A percentile compares a stretch with the other conserved stretches of the same genome.
These are phyloP conservation scores for Citrus cavaleriei DNA, from an alignment of 345 rosid genomes.

Conservation along the genomic window DNA sequence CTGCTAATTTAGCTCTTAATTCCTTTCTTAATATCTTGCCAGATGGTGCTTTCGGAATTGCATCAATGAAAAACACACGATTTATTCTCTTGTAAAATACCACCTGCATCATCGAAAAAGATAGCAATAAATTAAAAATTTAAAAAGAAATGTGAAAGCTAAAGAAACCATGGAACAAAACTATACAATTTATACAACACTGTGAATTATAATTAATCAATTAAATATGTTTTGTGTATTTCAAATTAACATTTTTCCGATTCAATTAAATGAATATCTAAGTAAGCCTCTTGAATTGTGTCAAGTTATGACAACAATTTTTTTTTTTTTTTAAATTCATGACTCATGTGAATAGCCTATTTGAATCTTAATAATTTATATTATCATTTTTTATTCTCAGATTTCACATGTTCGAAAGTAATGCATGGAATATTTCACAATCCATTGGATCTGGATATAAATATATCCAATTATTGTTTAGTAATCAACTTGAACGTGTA, in stretches of 20 bases:
- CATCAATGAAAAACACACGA: conserved; percentile 47
- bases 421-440: not conserved
- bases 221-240: not conserved
- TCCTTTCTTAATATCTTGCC: conserved; percentile 78
- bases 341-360: too few species aligned
- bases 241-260: too few species aligned
- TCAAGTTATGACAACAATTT: not conserved
- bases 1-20: conserved; percentile 45
- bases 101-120: conserved; percentile 35
- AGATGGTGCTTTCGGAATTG: conserved; percentile 73
- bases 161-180: too few species aligned
- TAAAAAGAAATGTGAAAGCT: not conserved
- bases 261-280: not conserved
- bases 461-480: not conserved
- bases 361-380: too few species aligned
- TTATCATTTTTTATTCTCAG: not conserved
- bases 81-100: conserved; percentile 63
- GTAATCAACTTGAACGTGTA: not conserved
- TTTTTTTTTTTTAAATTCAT: too few species aligned
- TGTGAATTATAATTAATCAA: not conserved
- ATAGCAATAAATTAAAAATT: too few species aligned
- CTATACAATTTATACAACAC: too few species aligned
- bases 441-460: not conserved
- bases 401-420: not conserved
- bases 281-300: not conserved